Evolutionary conservation across 2,329 filamentous ascomycete species (phyloP).

Genomic region (Albophoma yamanashiensis): DNA sequence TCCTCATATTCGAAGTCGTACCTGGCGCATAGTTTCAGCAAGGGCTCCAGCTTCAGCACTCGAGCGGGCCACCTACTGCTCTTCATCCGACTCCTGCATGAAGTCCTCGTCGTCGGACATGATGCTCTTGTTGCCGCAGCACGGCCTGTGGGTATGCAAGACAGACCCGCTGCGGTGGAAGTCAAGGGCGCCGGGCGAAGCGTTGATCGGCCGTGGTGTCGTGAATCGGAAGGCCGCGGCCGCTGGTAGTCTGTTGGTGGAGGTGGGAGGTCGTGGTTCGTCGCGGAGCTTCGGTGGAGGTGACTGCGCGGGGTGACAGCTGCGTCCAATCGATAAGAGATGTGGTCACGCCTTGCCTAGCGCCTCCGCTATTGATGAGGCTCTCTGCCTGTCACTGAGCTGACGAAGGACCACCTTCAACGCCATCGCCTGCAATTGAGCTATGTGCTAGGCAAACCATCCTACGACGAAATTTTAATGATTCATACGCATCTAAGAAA

Average conservation of each 20-base stretch:
- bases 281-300: not conserved
- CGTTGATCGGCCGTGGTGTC: not conserved
- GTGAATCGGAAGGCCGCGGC: not conserved
- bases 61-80: conserved; percentile 21
- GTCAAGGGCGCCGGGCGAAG: not conserved
- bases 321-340: not conserved
- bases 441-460: not conserved
- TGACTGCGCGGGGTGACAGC: not conserved
- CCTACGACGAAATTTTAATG: not conserved
- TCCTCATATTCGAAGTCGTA: conserved; percentile 98
- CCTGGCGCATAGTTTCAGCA: conserved; percentile 20
- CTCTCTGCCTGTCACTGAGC: too few species aligned
- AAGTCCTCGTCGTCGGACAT: conserved; percentile 44
- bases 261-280: not conserved
- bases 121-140: conserved; percentile 4
- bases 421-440: not conserved
- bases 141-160: not conserved
- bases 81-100: conserved; percentile 37
- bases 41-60: not conserved
- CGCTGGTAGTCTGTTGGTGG: not conserved
- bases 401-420: not conserved
- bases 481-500: not conserved
- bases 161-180: conserved; percentile 4
- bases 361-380: too few species aligned
- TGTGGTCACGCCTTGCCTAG: too few species aligned